Conservation (phyloP, 2,329 filamentous ascomycete genomes). For the Polychaeton citri region DNA sequence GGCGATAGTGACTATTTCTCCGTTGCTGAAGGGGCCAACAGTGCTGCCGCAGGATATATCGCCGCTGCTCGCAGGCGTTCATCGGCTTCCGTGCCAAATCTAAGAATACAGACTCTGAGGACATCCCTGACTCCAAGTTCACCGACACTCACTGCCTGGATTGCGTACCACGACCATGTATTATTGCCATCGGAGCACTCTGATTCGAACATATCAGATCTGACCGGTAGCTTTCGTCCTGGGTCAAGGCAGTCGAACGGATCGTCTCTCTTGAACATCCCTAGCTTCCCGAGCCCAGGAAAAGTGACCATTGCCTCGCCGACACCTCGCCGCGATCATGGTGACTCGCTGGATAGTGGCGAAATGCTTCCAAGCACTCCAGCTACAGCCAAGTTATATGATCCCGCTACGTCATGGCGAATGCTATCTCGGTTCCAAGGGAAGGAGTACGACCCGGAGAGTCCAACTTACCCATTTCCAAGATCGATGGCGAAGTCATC, state of each 20-base stretch:
- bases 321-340: conserved; percentile 10
- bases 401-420: not conserved
- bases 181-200: conserved; percentile 1
- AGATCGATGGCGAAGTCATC: not conserved
- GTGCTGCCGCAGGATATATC: not conserved
- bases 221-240: not conserved
- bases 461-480: not conserved
- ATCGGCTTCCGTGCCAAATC: conserved; percentile 22
- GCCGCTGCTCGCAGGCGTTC: conserved; percentile 6
- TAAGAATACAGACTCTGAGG: conserved; percentile 21
- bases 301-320: conserved; percentile 6
- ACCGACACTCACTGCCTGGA: conserved; percentile 23
- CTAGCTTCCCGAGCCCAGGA: conserved; percentile 21
- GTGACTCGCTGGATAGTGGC: not conserved
- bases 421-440: not conserved
- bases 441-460: conserved; percentile 11
- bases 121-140: conserved; percentile 29
- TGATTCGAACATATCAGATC: conserved; percentile 1
- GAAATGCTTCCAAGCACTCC: not conserved
- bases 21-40: not conserved
- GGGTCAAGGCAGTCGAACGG: conserved; percentile 1
- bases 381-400: no score
- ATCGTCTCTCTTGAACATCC: conserved; percentile 4
- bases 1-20: conserved; percentile 10
- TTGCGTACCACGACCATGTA: conserved; percentile 16